Evolutionary conservation across 2,329 filamentous ascomycete genomes (phyloP), one percentile per base, ranked within the genome.

Genomic region (Mollisiaceae sp.): DNA sequence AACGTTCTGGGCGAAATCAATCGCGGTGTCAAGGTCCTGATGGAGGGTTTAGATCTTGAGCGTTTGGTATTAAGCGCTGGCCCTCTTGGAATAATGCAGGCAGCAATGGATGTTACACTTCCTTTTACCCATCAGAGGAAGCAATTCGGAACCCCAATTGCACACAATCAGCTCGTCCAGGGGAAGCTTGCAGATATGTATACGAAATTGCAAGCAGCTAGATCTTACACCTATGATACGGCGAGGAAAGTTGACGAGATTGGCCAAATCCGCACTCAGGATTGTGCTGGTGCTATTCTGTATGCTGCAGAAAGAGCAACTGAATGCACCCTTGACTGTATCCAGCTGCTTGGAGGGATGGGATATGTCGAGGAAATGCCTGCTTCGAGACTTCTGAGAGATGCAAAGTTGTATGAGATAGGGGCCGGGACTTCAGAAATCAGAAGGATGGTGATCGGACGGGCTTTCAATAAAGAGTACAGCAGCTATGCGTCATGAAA

Each of bases 131-230:
- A 99, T 78, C 87, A 91, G 72, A 87, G 95, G 63, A 92, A 90
- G 78, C 95, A 99, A 79, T 99, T 99, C 76, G 90, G 90, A 62
- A 82, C 78, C 8, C 94, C 94, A 1, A 92, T 98, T 69, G 94
- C 92, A 0, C 90, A 95, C 72, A 97, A 97, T 78, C 95, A 99
- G 79, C 84, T 98, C 68, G 85, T 98, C 24, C 95, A 98, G 79
- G 94, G 92, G 64, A 94, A 94, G 76, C 84, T 98, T 55, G 93
- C 95, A 63, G 94, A 98, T 78, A 97, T 99, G 94, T 96, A 98
- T 80, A 97, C 93, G 57, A 97, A 97, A 79, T 86, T 95, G 65
- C 90, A 92, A 74, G 93, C 91, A 12, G 89, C 90, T 18, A 83
- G 89, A n/a, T 86, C 93, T 2, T 97, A 97, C 79, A 98, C 94